Evolutionary conservation across 345 rosid genomes (phyloP).

Genomic region (Salix caprea): DNA sequence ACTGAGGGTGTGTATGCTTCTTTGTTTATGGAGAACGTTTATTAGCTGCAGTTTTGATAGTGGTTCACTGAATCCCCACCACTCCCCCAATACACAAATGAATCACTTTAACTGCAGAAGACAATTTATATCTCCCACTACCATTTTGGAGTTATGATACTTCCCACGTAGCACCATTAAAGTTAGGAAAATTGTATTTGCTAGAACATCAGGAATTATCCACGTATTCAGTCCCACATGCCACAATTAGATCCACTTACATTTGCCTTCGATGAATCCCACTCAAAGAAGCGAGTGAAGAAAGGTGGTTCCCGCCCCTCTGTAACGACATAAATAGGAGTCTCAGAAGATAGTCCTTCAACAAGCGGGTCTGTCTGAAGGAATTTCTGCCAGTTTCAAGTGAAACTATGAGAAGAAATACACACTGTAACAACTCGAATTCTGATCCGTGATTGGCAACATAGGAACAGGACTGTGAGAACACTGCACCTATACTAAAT

Average conservation of each 20-base stretch:
- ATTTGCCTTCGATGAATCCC: constrained; percentile 67
- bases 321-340: constrained; percentile 59
- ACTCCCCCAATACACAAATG: background rate
- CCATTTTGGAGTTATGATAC: background rate
- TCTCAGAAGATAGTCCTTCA: constrained; percentile 48
- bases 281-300: constrained; percentile 71
- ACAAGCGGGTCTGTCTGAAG: constrained; percentile 48
- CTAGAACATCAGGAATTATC: background rate
- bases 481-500: too few species aligned
- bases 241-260: constrained; percentile 36
- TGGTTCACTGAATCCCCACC: too few species aligned
- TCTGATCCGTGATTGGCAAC: too few species aligned
- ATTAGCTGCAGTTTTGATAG: too few species aligned
- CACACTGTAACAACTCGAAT: too few species aligned
- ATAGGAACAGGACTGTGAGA: too few species aligned
- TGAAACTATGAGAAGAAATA: constrained; percentile 10
- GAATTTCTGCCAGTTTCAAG: constrained; percentile 56
- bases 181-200: background rate
- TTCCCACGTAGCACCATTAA: background rate
- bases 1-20: too few species aligned
- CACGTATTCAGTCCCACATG: background rate
- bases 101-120: too few species aligned
- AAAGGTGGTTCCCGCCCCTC: constrained; percentile 79
- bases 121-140: background rate
- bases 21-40: too few species aligned